Evolutionary conservation across 805 yeast genomes (phyloP), one percentile per base, ranked within the genome.

Genomic region (Debaryomyces hansenii): DNA sequence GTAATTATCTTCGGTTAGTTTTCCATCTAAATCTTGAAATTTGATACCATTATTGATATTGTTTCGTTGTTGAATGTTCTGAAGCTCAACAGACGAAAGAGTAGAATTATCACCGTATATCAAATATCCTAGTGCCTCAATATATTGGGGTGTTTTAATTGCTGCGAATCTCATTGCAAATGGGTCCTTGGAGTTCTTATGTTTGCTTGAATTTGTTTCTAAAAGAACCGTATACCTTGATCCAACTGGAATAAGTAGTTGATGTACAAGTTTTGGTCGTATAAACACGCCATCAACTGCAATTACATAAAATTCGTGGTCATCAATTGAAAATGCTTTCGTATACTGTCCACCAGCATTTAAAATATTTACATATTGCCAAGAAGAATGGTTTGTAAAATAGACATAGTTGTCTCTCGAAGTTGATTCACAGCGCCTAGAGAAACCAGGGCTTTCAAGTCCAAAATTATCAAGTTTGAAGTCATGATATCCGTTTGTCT

Each of bases 311-410:
- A 67, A 42, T 20, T 55, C 53, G 42, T 66, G 72, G 43, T 60
- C 67, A 44, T 66, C 72, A 20, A 67, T 60, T 10, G 64, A 59
- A 41, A 67, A 59, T 12, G 60, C 57, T 50, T 66, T 67, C 33
- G 64, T 60, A 47, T 59, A 64, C 46, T 62, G 66, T 10, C 69
- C 69, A 3, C 72, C 71, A n/a, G 63, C 52, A 42, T 67, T 67
- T 24, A 66, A 49, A 18, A 67, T 41, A 43, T 60, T 64, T 28
- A 66, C 37, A 44, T 60, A 63, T 33, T 59, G 56, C 63, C 64
- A 66, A 2, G 38, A 41, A 15, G 47, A 20, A 14, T 50, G 54
- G 20, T 59, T 49, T 11, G 67, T 60, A 20, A 49, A 58, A 32
- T 56, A 48, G n/a, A 53, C 49, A 45, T 54, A 58, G 28, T 53